phyloP scores from a whole-genome alignment of 495 filamentous ascomycete genomes.

The Staphylotrichum longicolle region DNA sequence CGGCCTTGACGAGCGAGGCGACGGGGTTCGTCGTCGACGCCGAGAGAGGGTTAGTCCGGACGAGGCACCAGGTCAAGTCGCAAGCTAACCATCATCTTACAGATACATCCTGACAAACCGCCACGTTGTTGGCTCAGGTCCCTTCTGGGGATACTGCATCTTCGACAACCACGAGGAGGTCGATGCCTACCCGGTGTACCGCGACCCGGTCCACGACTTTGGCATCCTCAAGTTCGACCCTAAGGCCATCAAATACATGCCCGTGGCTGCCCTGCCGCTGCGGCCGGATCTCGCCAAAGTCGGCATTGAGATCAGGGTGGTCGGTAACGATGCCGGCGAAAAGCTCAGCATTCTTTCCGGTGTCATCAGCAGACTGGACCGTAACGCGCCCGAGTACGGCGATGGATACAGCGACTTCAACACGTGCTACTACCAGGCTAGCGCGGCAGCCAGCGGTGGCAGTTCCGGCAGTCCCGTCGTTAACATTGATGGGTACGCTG shows the following conservation, averaged over 20 bases:
- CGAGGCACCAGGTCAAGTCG: neutral
- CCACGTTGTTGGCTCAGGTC: constrained; percentile 94
- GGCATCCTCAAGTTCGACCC: constrained; percentile 95
- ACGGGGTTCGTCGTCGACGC: constrained; percentile 98
- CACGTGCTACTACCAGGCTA: constrained; percentile 98
- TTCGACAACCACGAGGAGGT: constrained; percentile 99
- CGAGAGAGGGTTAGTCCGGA: constrained; percentile 68
- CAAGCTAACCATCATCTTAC: constrained; percentile 34
- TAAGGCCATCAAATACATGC: constrained; percentile 94
- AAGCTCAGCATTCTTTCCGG: constrained; percentile 98
- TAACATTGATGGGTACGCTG: constrained; percentile 87
- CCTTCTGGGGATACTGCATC: constrained; percentile 96
- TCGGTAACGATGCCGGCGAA: constrained; percentile 97
- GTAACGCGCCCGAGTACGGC: constrained; percentile 97
- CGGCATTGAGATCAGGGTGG: constrained; percentile 89
- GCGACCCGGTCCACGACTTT: constrained; percentile 98
- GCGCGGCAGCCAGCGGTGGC: constrained; percentile 91
- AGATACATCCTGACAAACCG: constrained; percentile 78
- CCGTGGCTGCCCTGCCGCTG: constrained; percentile 71
- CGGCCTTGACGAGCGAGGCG: constrained; percentile 89
- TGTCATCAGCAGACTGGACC: constrained; percentile 91
- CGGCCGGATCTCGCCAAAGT: constrained; percentile 88
- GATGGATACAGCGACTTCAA: constrained; percentile 99
- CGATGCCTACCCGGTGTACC: constrained; percentile 96
- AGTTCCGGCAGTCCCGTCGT: constrained; percentile 97